Conservation (phyloP, 2,329 filamentous ascomycete species). For the Cladobotryum mycophilum region DNA sequence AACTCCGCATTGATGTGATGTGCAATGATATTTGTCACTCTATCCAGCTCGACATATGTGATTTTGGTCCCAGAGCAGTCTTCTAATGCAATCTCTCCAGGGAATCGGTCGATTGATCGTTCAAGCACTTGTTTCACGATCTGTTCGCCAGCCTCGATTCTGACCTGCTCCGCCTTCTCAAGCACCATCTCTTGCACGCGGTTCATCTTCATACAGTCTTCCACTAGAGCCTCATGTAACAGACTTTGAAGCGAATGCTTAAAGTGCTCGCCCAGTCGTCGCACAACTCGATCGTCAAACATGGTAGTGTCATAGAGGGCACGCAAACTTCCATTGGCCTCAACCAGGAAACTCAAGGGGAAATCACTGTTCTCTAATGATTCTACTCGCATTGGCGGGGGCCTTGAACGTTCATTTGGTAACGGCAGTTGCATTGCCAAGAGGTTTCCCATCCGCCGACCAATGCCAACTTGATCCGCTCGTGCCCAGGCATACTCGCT, state of each 20-base stretch:
- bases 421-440: constrained; percentile 3
- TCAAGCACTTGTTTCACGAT: background rate
- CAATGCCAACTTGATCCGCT: constrained; percentile 6
- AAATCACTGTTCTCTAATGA: constrained; percentile 4
- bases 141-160: background rate
- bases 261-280: constrained; percentile 3
- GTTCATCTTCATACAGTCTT: background rate
- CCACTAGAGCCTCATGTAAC: background rate
- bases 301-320: background rate
- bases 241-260: constrained; percentile 5
- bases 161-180: background rate
- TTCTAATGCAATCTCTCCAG: background rate
- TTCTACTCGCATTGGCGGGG: background rate
- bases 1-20: background rate
- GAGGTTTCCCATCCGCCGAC: background rate
- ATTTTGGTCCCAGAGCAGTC: background rate
- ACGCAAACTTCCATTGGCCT: background rate
- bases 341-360: background rate
- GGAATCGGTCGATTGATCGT: background rate
- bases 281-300: background rate
- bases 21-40: background rate
- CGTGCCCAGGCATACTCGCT: constrained; percentile 8
- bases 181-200: background rate
- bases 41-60: background rate
- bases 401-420: background rate